Percentiles rank a stretch among this genome's conserved stretches.
phyloP scores from a whole-genome alignment of 352 stramenopile genomes.

The Phytophthora capsici region DNA sequence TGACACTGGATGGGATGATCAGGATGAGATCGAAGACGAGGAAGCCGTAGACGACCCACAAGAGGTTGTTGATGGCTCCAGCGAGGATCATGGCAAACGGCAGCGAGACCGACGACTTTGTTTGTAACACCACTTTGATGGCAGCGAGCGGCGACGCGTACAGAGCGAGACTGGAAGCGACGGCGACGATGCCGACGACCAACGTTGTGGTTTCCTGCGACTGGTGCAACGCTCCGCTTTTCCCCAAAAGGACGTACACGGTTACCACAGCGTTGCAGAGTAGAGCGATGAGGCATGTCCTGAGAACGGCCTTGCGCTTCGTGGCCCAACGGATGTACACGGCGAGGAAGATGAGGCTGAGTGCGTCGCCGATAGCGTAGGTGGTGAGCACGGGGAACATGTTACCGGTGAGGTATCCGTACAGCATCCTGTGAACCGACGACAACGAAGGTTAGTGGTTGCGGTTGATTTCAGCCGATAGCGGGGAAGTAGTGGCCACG shows the following conservation, averaged over 20 bases:
- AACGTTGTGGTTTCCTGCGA: slow-evolving; percentile 36
- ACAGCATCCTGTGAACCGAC: slow-evolving; percentile 52
- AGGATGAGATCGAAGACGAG: slow-evolving; percentile 64
- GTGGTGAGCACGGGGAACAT: slow-evolving; percentile 59
- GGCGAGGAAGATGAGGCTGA: slow-evolving; percentile 55
- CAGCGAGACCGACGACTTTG: slow-evolving; percentile 62
- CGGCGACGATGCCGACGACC: slow-evolving; percentile 50
- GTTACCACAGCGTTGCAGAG: slow-evolving; percentile 51
- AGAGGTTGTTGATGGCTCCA: slow-evolving; percentile 69
- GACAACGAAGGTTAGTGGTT: slow-evolving; percentile 12
- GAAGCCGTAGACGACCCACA: slow-evolving; percentile 77
- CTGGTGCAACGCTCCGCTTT: slow-evolving; percentile 35
- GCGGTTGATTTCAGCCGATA: not conserved
- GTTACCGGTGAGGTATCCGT: slow-evolving; percentile 58
- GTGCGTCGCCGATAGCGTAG: slow-evolving; percentile 54
- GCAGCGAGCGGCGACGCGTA: slow-evolving; percentile 71
- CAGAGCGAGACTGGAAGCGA: slow-evolving; percentile 62
- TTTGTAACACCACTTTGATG: slow-evolving; percentile 60
- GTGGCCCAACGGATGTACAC: slow-evolving; percentile 56
- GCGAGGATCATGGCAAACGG: slow-evolving; percentile 68
- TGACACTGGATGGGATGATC: slow-evolving; percentile 60
- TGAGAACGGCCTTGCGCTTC: slow-evolving; percentile 43
- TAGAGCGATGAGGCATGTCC: slow-evolving; percentile 38
- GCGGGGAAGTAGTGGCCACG: slow-evolving; percentile 3
- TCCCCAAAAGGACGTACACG: slow-evolving; percentile 56